Evolutionary conservation across 352 stramenopile species (phyloP).

Genomic region (Phytophthora pluvialis): DNA sequence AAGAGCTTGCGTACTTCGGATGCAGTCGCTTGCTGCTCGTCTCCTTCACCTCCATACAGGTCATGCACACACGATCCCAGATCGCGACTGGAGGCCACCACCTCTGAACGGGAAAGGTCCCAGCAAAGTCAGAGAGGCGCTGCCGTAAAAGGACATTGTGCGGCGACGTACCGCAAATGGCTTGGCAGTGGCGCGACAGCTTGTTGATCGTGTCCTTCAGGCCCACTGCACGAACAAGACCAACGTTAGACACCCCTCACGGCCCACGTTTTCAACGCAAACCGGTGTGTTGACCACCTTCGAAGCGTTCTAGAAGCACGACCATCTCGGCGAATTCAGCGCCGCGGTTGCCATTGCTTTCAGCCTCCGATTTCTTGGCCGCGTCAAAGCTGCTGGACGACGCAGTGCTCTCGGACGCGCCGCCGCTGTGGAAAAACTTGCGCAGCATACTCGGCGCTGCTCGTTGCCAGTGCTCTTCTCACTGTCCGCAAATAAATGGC

Average conservation of each 20-base stretch:
- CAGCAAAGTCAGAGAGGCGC: conserved; percentile 5
- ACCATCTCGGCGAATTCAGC: conserved; percentile 40
- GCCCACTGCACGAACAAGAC: conserved; percentile 28
- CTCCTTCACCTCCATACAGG: conserved; percentile 27
- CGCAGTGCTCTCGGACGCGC: conserved; percentile 20
- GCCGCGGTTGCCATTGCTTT: conserved; percentile 6
- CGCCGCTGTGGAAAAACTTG: conserved; percentile 56
- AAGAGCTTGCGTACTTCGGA: conserved; percentile 33
- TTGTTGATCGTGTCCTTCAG: conserved; percentile 51
- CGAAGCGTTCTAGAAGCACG: conserved; percentile 43
- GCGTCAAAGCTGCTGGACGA: conserved; percentile 6
- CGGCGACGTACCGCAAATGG: conserved; percentile 50
- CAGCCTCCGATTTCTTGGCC: conserved; percentile 8
- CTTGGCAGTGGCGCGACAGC: conserved; percentile 61
- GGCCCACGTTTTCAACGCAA: background rate
- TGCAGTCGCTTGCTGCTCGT: conserved; percentile 21
- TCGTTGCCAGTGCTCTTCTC: conserved; percentile 1
- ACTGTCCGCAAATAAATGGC: conserved; percentile 26
- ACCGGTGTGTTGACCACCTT: conserved; percentile 33
- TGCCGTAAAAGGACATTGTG: background rate
- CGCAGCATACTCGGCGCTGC: conserved; percentile 47
- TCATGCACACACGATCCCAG: conserved; percentile 24
- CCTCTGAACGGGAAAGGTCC: conserved; percentile 22
- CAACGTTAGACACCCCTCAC: conserved; percentile 6
- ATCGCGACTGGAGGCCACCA: conserved; percentile 38